Conservation (phyloP, 2,329 filamentous ascomycete species). For the Colletotrichum sp. region DNA sequence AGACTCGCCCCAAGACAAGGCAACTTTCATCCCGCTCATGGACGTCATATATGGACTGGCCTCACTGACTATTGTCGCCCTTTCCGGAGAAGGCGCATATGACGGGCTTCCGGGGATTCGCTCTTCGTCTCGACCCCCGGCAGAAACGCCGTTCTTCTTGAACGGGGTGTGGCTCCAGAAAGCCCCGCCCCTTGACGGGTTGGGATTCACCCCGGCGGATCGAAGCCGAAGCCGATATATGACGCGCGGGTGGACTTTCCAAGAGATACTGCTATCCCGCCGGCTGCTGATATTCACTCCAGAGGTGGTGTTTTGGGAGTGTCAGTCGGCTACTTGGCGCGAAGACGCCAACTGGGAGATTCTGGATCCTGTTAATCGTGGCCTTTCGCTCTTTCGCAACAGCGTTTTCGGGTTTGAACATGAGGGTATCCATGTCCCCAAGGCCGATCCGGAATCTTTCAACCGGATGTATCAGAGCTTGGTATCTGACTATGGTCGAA, state of each 20-base stretch:
- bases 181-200: not conserved
- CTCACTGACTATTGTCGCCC: not conserved
- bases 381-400: not conserved
- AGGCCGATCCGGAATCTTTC: not conserved
- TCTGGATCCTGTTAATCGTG: fast-evolving
- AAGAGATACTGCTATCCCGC: not conserved
- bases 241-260: not conserved
- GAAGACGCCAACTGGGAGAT: not conserved
- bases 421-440: not conserved
- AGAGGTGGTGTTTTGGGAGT: not conserved
- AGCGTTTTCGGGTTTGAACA: fast-evolving
- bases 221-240: not conserved
- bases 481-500: not conserved
- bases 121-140: fast-evolving
- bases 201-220: not conserved
- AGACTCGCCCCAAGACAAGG: not conserved
- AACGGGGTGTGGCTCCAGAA: not conserved
- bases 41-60: not conserved
- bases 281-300: not conserved
- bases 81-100: not conserved
- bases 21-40: not conserved
- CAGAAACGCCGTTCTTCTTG: not conserved
- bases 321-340: not conserved
- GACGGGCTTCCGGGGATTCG: not conserved
- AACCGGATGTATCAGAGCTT: not conserved